A percentile compares a stretch with the other conserved stretches of the same genome.
phyloP scores from a whole-genome alignment of 164 flowering plant genomes.

The Stephania cephalantha region DNA sequence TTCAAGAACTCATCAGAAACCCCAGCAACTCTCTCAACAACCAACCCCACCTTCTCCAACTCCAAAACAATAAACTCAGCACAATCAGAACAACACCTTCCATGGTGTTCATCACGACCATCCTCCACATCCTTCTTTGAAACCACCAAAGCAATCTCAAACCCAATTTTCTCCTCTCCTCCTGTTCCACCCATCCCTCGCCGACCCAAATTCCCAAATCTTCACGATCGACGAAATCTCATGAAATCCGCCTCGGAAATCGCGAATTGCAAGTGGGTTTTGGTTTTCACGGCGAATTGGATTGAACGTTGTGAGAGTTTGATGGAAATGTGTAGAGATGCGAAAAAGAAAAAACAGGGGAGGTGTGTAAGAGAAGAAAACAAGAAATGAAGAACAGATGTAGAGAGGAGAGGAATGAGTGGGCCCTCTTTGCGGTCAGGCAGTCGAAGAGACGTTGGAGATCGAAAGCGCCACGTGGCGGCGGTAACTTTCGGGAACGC shows the following conservation, averaged over 20 bases:
- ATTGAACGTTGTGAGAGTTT: too few species aligned
- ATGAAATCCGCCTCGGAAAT: not conserved
- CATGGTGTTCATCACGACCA: slow-evolving; percentile 7
- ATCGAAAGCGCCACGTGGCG: not conserved
- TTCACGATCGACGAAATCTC: not conserved
- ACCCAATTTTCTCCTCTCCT: slow-evolving; percentile 35
- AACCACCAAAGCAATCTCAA: slow-evolving; percentile 74
- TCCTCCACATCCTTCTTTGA: slow-evolving; percentile 32
- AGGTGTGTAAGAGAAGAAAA: not conserved
- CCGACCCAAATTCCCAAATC: not conserved
- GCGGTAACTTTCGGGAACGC: too few species aligned
- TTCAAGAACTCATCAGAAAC: slow-evolving; percentile 68
- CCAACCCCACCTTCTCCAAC: slow-evolving; percentile 54
- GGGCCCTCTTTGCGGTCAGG: too few species aligned
- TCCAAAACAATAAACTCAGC: slow-evolving; percentile 60
- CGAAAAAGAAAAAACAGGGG: not conserved
- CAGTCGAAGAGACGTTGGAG: not conserved
- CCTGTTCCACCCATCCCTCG: slow-evolving; percentile 31
- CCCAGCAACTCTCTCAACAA: slow-evolving; percentile 63
- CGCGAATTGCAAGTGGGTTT: too few species aligned
- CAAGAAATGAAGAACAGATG: not conserved
- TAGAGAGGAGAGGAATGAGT: not conserved
- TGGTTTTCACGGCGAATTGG: too few species aligned
- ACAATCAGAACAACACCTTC: slow-evolving; percentile 31
- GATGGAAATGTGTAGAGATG: not conserved